Conservation (phyloP, 2,329 filamentous ascomycete genomes). For the Fusarium subtropicale region DNA sequence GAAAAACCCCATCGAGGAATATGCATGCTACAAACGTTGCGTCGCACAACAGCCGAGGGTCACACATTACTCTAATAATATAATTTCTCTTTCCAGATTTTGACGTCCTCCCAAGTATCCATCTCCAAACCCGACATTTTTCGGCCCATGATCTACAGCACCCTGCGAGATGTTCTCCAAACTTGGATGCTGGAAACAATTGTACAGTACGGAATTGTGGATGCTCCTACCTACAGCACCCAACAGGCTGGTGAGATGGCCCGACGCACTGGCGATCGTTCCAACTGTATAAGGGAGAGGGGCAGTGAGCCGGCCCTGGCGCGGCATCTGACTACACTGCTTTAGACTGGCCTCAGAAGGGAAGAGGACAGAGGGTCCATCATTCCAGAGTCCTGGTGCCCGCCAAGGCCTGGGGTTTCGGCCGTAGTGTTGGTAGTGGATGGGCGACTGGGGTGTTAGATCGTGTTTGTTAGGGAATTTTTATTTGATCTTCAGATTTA, state of each 20-base stretch:
- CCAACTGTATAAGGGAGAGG: slow-evolving; percentile 35
- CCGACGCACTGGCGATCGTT: slow-evolving; percentile 41
- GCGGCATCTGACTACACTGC: slow-evolving; percentile 15
- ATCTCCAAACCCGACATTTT: slow-evolving; percentile 22
- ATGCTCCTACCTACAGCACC: slow-evolving; percentile 23
- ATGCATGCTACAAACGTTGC: not conserved
- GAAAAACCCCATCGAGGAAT: slow-evolving; percentile 13
- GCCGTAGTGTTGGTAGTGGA: slow-evolving; percentile 33
- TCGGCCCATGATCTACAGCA: slow-evolving; percentile 17
- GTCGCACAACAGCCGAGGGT: not conserved
- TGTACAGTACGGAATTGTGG: slow-evolving; percentile 41
- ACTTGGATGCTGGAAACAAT: slow-evolving; percentile 1
- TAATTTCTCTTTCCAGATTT: not conserved
- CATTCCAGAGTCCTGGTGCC: slow-evolving; percentile 44
- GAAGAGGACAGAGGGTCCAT: slow-evolving; percentile 27
- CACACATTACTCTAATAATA: slow-evolving; percentile 1
- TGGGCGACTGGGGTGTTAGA: slow-evolving; percentile 31
- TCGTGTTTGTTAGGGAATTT: slow-evolving; percentile 36
- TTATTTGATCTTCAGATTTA: slow-evolving; percentile 39
- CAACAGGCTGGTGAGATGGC: slow-evolving; percentile 45
- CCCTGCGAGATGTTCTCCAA: not conserved
- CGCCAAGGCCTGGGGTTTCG: slow-evolving; percentile 37
- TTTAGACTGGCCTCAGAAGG: slow-evolving; percentile 15
- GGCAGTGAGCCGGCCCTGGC: slow-evolving; percentile 33
- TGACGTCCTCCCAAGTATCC: not conserved